Percentiles rank a stretch among this genome's conserved stretches.
Evolutionary conservation across 2,329 filamentous ascomycete genomes (phyloP).

Genomic region (Cryphonectria naterciae): DNA sequence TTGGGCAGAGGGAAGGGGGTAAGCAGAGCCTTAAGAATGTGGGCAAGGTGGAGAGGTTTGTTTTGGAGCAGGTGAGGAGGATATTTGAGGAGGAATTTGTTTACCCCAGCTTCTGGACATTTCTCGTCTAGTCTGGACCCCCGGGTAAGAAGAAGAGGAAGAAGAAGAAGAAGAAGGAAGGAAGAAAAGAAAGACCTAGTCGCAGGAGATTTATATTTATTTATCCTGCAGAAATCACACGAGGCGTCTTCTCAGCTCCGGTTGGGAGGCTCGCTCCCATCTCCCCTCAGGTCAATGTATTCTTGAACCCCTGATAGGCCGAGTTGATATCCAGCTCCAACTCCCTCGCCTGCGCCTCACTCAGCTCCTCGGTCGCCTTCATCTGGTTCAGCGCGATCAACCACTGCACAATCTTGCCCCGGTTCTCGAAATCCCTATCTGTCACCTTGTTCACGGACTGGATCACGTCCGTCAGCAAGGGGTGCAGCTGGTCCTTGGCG

Average conservation of each 20-base stretch:
- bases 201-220: neutral
- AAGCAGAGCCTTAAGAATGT: conserved; percentile 98
- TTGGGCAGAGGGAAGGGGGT: conserved; percentile 86
- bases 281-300: conserved; percentile 64
- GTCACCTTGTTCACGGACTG: conserved; percentile 98
- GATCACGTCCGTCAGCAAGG: conserved; percentile 91
- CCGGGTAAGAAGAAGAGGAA: neutral
- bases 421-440: conserved; percentile 89
- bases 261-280: neutral
- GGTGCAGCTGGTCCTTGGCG: conserved; percentile 96
- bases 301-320: conserved; percentile 93
- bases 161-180: neutral
- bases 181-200: neutral
- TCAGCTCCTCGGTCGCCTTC: conserved; percentile 90
- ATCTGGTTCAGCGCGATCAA: conserved; percentile 97
- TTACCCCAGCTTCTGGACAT: conserved; percentile 98
- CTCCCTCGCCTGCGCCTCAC: conserved; percentile 84
- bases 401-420: conserved; percentile 98
- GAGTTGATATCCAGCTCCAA: conserved; percentile 91
- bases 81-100: conserved; percentile 99
- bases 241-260: no score
- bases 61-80: conserved; percentile 91
- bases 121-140: conserved; percentile 68
- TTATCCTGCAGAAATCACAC: neutral
- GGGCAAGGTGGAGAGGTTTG: conserved; percentile 96